Percentiles rank a stretch among this genome's conserved stretches.
phyloP scores from a whole-genome alignment of 2,329 filamentous ascomycete genomes.

The Hypoxylon rubiginosum region DNA sequence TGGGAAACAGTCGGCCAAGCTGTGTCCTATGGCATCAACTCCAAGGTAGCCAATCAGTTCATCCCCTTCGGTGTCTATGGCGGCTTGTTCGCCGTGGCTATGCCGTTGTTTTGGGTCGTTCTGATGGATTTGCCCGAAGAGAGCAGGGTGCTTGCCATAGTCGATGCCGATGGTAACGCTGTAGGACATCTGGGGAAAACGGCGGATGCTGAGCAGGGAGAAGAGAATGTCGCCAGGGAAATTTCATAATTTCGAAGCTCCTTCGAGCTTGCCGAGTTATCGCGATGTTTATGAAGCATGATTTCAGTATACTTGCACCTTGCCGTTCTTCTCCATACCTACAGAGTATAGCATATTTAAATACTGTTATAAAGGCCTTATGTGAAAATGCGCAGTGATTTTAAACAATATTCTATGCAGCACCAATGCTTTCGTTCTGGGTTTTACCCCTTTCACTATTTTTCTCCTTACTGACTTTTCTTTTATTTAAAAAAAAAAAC shows the following conservation, averaged over 20 bases:
- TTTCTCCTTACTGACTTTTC: too few species aligned
- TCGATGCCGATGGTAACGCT: neutral
- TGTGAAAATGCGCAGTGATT: too few species aligned
- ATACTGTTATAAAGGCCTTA: too few species aligned
- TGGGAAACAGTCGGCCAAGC: neutral
- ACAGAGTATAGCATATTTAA: neutral
- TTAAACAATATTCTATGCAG: too few species aligned
- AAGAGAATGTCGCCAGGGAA: neutral
- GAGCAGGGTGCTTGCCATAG: neutral
- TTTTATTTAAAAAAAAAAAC: too few species aligned
- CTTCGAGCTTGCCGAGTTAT: neutral
- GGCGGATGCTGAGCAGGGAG: neutral
- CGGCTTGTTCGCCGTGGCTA: neutral
- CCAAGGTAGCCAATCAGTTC: neutral
- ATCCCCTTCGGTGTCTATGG: neutral
- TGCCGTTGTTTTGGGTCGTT: neutral
- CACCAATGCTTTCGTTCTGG: too few species aligned
- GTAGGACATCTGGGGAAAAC: neutral
- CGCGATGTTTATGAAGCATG: neutral
- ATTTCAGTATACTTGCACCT: neutral
- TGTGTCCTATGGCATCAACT: neutral
- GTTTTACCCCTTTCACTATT: too few species aligned
- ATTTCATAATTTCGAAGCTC: constrained; percentile 1
- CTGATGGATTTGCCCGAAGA: neutral
- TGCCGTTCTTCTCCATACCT: neutral